phyloP scores from a whole-genome alignment of 1,284 basidiomycete species.

The Fomitopsis palustris region DNA sequence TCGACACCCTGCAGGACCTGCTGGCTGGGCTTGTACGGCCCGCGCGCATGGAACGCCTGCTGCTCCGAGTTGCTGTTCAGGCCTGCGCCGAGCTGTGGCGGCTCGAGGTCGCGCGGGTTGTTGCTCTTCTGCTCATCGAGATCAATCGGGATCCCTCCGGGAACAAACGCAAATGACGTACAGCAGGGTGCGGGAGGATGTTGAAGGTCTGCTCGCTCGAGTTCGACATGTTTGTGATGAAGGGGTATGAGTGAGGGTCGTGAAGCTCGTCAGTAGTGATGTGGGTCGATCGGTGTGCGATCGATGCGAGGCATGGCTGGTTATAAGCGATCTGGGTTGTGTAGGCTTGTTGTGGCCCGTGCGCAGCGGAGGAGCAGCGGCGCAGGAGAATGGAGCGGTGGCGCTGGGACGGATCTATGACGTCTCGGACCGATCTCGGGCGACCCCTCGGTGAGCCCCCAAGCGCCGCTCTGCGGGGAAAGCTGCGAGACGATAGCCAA shows the following conservation, averaged over 20 bases:
- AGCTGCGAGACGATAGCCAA: too few relatives aligned
- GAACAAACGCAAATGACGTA: conserved; percentile 21
- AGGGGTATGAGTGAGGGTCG: background rate
- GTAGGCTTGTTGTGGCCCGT: background rate
- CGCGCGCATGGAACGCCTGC: conserved; percentile 39
- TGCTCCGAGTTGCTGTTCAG: conserved; percentile 30
- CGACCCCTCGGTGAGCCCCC: background rate
- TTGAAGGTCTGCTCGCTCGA: conserved; percentile 32
- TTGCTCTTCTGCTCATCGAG: conserved; percentile 41
- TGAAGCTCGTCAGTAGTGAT: background rate
- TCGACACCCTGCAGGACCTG: conserved; percentile 22
- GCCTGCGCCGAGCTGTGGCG: conserved; percentile 35
- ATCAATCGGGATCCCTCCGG: background rate
- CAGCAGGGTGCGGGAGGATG: conserved; percentile 52
- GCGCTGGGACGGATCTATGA: conserved; percentile 1
- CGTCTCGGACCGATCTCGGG: conserved; percentile 1
- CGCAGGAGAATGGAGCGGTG: conserved; percentile 1
- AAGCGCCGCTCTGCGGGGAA: background rate
- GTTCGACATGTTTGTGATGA: conserved; percentile 1
- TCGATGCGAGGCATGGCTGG: background rate
- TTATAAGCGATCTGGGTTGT: background rate
- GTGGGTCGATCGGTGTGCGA: background rate
- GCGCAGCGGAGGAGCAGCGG: conserved; percentile 4
- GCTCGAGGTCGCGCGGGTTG: conserved; percentile 44
- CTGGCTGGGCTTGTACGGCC: conserved; percentile 37